Evolutionary conservation across 371 early-diverging fungal species (phyloP), one percentile per base, ranked within the genome.

Genomic region (Lichtheimia hyalospora): DNA sequence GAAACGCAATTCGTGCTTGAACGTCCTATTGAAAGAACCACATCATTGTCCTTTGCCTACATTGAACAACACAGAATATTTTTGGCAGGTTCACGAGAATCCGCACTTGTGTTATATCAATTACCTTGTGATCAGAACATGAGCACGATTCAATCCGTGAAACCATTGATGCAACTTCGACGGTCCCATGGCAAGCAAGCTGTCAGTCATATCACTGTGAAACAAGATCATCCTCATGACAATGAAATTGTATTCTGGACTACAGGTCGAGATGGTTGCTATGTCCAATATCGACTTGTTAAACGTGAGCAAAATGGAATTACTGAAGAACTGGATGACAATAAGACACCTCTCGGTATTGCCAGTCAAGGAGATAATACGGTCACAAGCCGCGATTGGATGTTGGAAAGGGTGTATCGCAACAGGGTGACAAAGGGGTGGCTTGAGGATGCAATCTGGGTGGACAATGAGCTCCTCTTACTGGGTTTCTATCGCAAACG

Each of bases 401-500:
- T 64, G 6, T 52, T 84, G 3, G 85, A 88, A 64, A 81, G 81
- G 52, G 68, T 88, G 12, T 85, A 84, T 57, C 69, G 81, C 12
- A 82, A 84, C 28, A 81, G 81, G 57, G 79, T 90, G n/a, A 90
- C 91, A 16, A 88, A 84, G 54, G 91, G 89, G 1, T 87, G 89
- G 82, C 58, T 89, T 18, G 91, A 90, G 66, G 75, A 82, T 25
- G 71, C 81, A 16, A 41, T 84, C 4, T 75, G 84, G 49, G 62
- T 85, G 52, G 83, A 87, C 46, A 81, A 74, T 6, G 79, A 84
- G 43, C 65, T 88, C 4, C 66, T 89, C 5, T 63, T 89, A 10
- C 64, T 86, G 10, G 91, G 91, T 0, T 91, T 91, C 63, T 91
- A 81, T 58, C 75, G 86, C 49, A 89, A 89, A 59, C 67, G 84